Base-by-base conservation (phyloP, 2,329 filamentous ascomycete genomes). In the Claviceps sp. region DNA sequence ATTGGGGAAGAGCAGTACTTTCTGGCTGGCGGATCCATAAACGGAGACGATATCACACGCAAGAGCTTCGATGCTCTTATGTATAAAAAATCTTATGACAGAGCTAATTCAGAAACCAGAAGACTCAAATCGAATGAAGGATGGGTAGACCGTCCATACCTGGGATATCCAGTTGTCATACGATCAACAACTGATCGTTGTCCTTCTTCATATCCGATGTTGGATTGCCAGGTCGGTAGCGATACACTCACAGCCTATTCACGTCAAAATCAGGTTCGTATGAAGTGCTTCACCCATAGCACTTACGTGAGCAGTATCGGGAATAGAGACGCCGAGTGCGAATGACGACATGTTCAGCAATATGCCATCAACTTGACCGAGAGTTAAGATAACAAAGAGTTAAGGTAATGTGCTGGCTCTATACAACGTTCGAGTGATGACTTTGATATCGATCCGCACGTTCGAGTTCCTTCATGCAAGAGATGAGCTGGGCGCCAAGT, bases 201-300 rank as follows among this genome's bases (percentile, higher is more conserved):
- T 49, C 89, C 91, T 67, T 98, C 89, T 67, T 98, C 93, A 63
- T 98, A 98, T 42, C 82, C 91, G 40, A 98, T 75, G 61, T 95
- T 97, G 57, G 89, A 76, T 58, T 76, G 77, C 93, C 93, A 98
- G 69, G 89, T 94, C 40, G 93, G 93, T 26, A 98, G 73, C 16
- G 93, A 97, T 43, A 97, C 91, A 66, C 91, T 97, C 57, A 97
- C 88, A 57, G 91, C 93, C 90, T 96, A 37, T 49, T 14, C 26
- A 23, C 20, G 26, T 56, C 34, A 49, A 22, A 20, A 36, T 26
- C 16, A 46, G 50, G 2, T 29, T 39, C 11, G 17, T 5, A 22
- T 6, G 7, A 17, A 17, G 8, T 45, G 2, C 7, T 34, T 22
- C 11, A 40, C 20, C 13, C 14, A 16, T 22, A 37, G 4, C 2